phyloP scores from a whole-genome alignment of 768 basidiomycete genomes.

The Neoboletus subvelutipes region DNA sequence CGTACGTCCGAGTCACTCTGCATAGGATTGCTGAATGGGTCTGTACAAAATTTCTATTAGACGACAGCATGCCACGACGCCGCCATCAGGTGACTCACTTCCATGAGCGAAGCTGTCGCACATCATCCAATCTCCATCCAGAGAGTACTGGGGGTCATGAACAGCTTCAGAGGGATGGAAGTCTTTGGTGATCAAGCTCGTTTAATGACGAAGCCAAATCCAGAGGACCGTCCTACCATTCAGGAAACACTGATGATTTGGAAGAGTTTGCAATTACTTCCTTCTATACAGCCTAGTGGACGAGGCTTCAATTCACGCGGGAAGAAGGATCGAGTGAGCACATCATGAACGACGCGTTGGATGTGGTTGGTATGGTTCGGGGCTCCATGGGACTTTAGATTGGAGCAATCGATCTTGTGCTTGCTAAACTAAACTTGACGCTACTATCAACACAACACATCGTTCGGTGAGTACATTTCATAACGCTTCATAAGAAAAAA shows the following conservation, averaged over 20 bases:
- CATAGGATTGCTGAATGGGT: too few species aligned
- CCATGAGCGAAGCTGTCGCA: too few species aligned
- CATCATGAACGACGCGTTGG: slow-evolving; percentile 14
- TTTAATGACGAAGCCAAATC: slow-evolving; percentile 11
- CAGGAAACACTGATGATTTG: not conserved
- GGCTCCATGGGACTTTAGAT: slow-evolving; percentile 3
- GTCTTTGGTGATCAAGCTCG: too few species aligned
- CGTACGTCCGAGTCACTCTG: too few species aligned
- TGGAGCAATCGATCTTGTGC: not conserved
- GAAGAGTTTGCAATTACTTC: slow-evolving; percentile 5
- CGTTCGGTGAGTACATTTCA: too few species aligned
- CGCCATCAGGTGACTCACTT: too few species aligned
- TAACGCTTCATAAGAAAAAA: too few species aligned
- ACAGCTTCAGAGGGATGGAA: too few species aligned
- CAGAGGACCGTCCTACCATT: slow-evolving; percentile 1
- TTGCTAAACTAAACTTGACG: not conserved
- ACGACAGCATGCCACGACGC: too few species aligned
- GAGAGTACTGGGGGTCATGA: too few species aligned
- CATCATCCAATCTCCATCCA: too few species aligned
- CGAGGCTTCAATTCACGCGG: slow-evolving; percentile 1
- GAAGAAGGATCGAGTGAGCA: slow-evolving; percentile 16
- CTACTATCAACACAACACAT: not conserved
- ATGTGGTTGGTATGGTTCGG: slow-evolving; percentile 14
- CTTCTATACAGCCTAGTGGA: slow-evolving; percentile 4
- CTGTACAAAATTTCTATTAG: too few species aligned